A percentile compares a stretch with the other conserved stretches of the same genome.
phyloP scores from a whole-genome alignment of 305 asterid species.

The Striga hermonthica region DNA sequence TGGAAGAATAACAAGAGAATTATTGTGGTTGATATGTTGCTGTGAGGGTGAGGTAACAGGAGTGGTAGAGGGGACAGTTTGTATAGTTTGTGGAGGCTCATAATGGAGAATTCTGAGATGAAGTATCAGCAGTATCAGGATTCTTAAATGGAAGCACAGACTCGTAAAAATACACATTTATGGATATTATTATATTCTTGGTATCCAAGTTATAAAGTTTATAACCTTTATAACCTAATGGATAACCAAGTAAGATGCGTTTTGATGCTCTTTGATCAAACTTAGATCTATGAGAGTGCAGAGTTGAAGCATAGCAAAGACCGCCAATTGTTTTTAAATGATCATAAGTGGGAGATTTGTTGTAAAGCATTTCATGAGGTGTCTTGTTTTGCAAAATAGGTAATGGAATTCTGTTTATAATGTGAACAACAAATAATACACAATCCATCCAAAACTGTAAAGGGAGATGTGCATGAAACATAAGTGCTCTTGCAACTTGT shows the following conservation, averaged over 20 bases:
- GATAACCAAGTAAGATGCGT: neutral
- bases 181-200: too few species aligned
- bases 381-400: neutral
- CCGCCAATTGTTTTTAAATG: neutral
- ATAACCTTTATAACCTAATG: neutral
- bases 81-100: too few species aligned
- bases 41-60: too few species aligned
- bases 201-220: neutral
- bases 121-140: too few species aligned
- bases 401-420: neutral
- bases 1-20: too few species aligned
- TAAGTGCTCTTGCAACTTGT: too few species aligned
- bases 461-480: neutral
- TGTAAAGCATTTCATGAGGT: neutral
- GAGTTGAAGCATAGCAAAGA: neutral
- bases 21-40: too few species aligned
- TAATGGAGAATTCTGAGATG: too few species aligned
- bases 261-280: neutral
- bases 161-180: neutral
- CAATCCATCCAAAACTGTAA: neutral
- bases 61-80: too few species aligned
- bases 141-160: neutral
- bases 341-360: neutral
- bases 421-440: neutral
- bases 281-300: neutral